phyloP scores from a whole-genome alignment of 495 filamentous ascomycete genomes.

The Tuber aestivum region DNA sequence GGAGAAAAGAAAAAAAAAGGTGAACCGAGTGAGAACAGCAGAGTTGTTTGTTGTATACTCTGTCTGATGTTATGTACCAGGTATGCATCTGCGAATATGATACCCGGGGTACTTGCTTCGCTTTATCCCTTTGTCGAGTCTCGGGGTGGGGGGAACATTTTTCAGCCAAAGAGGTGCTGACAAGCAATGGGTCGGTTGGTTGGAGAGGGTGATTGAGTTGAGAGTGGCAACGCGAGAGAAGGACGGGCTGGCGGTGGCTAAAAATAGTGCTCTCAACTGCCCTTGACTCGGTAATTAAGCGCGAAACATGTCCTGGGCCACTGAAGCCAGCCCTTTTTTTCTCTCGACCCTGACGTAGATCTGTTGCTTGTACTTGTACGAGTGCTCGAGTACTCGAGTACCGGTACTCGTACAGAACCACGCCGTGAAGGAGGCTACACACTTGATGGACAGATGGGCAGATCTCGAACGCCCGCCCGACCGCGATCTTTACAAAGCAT shows the following conservation, averaged over 20 bases:
- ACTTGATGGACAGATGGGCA: neutral
- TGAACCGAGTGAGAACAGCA: neutral
- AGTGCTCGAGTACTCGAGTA: no score
- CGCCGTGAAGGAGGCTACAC: neutral
- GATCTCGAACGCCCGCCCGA: neutral
- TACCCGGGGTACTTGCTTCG: neutral
- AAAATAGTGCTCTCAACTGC: neutral
- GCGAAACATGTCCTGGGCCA: neutral
- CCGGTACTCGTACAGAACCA: neutral
- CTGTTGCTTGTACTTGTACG: neutral
- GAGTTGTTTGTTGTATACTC: neutral
- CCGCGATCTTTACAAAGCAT: neutral
- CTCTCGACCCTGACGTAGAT: neutral
- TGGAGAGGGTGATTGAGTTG: neutral
- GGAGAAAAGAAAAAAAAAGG: neutral
- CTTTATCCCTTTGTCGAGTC: neutral
- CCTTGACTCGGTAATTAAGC: neutral
- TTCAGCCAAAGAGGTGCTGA: constrained; percentile 1
- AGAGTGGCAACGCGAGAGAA: neutral
- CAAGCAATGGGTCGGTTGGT: neutral
- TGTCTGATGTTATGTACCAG: neutral
- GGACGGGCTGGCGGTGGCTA: neutral
- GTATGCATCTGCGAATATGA: neutral
- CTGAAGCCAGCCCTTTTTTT: neutral
- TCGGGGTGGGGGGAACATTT: neutral